phyloP scores from a whole-genome alignment of 331 rosid genomes.

The Telfairia occidentalis region DNA sequence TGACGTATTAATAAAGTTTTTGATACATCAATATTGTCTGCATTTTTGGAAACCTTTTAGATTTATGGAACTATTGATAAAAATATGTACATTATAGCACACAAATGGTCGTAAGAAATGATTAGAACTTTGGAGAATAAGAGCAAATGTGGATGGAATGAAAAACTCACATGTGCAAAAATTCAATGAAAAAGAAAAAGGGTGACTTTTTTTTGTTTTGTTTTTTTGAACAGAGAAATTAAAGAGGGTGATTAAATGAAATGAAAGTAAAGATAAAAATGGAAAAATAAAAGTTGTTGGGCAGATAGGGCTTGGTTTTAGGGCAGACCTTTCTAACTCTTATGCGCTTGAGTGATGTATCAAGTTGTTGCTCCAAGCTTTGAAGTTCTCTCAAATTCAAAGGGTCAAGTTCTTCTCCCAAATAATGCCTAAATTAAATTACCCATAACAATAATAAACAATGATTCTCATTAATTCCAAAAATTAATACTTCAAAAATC shows the following conservation, averaged over 20 bases:
- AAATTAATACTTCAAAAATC: background rate
- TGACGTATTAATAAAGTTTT: background rate
- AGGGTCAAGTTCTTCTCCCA: slow-evolving; percentile 53
- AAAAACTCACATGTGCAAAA: background rate
- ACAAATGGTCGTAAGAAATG: background rate
- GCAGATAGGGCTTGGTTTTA: background rate
- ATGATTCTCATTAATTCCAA: background rate
- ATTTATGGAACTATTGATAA: too few species aligned
- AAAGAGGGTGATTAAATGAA: background rate
- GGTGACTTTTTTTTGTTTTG: too few species aligned
- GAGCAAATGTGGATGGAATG: background rate
- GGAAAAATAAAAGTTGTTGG: background rate
- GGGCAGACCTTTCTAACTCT: slow-evolving; percentile 54
- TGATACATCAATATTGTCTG: too few species aligned
- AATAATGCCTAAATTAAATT: slow-evolving; percentile 41
- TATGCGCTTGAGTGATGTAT: slow-evolving; percentile 56
- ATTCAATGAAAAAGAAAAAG: too few species aligned
- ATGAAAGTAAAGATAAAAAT: background rate
- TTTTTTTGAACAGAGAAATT: too few species aligned
- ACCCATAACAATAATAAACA: background rate
- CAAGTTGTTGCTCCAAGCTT: slow-evolving; percentile 64
- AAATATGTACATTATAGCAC: background rate
- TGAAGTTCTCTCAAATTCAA: slow-evolving; percentile 62
- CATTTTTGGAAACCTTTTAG: too few species aligned
- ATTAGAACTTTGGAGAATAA: background rate